Conservation (phyloP, 2,329 filamentous ascomycete species). For the Capronia epimyces region DNA sequence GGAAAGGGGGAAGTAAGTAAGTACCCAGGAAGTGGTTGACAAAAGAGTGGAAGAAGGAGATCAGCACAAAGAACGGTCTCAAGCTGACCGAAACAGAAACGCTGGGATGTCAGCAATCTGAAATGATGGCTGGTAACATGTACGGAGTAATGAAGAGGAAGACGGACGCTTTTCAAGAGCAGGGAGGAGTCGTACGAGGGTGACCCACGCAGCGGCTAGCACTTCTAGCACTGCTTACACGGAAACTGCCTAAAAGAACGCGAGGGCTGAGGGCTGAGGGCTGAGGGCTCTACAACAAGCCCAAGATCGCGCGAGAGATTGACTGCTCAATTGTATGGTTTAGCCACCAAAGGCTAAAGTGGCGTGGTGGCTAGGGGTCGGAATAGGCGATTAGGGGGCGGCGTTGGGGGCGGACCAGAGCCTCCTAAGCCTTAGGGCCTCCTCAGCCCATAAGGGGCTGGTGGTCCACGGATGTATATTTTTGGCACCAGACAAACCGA, state of each 20-base stretch:
- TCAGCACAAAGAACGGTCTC: slow-evolving; percentile 1
- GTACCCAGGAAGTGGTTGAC: slow-evolving; percentile 8
- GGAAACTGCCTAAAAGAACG: no score
- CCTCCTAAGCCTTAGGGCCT: no score
- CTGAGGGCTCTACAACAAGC: background rate
- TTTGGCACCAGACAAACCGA: slow-evolving; percentile 6
- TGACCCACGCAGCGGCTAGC: no score
- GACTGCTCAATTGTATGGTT: slow-evolving; percentile 2
- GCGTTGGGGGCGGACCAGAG: background rate
- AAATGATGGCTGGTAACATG: slow-evolving; percentile 1
- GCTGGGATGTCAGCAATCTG: background rate
- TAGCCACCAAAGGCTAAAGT: slow-evolving; percentile 6
- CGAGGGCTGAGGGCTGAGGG: no score
- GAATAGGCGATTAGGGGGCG: background rate
- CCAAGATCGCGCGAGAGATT: background rate
- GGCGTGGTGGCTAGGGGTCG: slow-evolving; percentile 1
- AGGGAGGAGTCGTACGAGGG: background rate
- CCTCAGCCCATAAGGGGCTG: background rate
- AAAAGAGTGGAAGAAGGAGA: slow-evolving; percentile 7
- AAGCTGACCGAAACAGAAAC: background rate
- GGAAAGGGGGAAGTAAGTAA: background rate
- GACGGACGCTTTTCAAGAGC: background rate
- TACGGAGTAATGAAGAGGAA: background rate
- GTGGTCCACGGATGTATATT: slow-evolving; percentile 4
- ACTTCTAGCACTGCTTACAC: no score